Evolutionary conservation across 2,329 filamentous ascomycete genomes (phyloP).

Genomic region (Claviceps quebecensis): DNA sequence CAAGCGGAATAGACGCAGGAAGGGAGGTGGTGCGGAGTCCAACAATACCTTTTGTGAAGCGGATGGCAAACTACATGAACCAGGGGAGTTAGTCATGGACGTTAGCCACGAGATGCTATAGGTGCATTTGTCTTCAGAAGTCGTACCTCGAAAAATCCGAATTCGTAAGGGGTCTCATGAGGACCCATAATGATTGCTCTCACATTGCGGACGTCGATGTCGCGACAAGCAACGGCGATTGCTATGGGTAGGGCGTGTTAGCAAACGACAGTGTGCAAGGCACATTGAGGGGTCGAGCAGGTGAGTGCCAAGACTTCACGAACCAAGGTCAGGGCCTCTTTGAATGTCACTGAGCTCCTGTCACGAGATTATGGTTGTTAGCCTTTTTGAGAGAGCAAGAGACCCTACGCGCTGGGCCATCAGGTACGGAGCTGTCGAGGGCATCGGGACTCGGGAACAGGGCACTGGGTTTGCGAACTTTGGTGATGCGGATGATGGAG

Average conservation of each 20-base stretch:
- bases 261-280: background rate
- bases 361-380: constrained; percentile 5
- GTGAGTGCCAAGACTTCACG: constrained; percentile 15
- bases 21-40: background rate
- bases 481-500: constrained; percentile 75
- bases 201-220: constrained; percentile 78
- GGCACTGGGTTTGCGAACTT: constrained; percentile 36
- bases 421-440: constrained; percentile 6
- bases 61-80: constrained; percentile 51
- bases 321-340: constrained; percentile 71
- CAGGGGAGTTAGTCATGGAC: background rate
- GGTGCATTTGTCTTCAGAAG: background rate
- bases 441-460: constrained; percentile 3
- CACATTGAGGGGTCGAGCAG: constrained; percentile 4
- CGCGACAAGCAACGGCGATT: constrained; percentile 73
- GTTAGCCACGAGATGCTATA: background rate
- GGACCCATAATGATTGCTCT: constrained; percentile 83
- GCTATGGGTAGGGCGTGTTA: constrained; percentile 31
- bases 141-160: constrained; percentile 85
- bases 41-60: constrained; percentile 54
- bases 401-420: constrained; percentile 6
- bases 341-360: constrained; percentile 81
- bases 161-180: constrained; percentile 90
- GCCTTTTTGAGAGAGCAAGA: constrained; percentile 1
- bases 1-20: background rate